Conservation (phyloP, 768 basidiomycete genomes). For the Coprinellus micaceus region DNA sequence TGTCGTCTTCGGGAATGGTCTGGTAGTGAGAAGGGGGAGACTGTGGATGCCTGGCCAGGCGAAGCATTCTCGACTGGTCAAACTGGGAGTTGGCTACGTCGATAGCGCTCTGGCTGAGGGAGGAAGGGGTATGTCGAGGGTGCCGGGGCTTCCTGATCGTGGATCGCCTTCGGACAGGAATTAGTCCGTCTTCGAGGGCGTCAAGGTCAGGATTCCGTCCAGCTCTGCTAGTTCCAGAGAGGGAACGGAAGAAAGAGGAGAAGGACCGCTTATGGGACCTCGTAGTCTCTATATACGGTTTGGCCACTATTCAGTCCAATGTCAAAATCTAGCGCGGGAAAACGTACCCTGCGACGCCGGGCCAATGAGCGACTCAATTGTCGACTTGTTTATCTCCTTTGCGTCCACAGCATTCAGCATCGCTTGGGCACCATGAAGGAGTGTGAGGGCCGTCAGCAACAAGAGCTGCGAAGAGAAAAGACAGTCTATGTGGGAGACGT, state of each 20-base stretch:
- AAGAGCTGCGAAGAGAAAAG: background rate
- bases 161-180: background rate
- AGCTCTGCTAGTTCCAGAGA: conserved; percentile 4
- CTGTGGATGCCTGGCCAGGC: background rate
- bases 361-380: background rate
- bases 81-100: background rate
- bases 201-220: background rate
- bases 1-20: background rate
- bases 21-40: background rate
- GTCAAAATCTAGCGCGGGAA: background rate
- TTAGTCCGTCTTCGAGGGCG: background rate
- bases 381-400: background rate
- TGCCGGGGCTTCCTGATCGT: background rate
- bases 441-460: background rate
- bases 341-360: background rate
- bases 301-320: background rate
- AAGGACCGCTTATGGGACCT: background rate
- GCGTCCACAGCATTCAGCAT: background rate
- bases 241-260: background rate
- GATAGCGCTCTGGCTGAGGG: background rate
- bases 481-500: no score
- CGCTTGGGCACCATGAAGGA: background rate
- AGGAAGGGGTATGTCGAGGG: background rate
- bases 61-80: background rate
- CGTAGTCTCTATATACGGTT: background rate